A percentile compares a stretch with the other conserved stretches of the same genome.
These are phyloP conservation scores for Termitomyces sp. DNA, from an alignment of 768 basidiomycete species.

Conservation along the genomic window DNA sequence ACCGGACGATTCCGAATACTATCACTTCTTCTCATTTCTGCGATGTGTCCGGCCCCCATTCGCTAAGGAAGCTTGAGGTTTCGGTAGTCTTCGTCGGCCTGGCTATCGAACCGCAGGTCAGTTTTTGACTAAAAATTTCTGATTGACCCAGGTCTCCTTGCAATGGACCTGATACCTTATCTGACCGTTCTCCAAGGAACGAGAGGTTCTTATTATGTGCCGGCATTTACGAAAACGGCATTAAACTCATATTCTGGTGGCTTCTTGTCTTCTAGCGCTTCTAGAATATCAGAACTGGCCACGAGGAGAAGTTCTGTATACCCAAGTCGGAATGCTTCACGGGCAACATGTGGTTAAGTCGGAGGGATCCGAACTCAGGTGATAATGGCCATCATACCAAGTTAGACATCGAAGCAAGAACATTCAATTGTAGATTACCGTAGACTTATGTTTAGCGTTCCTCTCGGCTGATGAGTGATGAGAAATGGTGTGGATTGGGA, in stretches of 20 bases:
- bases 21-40: background rate
- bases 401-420: constrained; percentile 4
- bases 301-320: no score
- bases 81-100: background rate
- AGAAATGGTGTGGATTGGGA: background rate
- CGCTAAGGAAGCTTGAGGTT: background rate
- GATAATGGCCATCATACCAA: constrained; percentile 9
- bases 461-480: background rate
- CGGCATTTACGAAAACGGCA: background rate
- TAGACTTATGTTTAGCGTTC: background rate
- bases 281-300: background rate
- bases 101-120: background rate
- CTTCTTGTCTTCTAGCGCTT: background rate
- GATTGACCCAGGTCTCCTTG: background rate
- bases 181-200: background rate
- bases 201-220: background rate
- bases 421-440: background rate
- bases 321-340: background rate
- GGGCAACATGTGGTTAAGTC: background rate
- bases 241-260: background rate
- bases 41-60: background rate
- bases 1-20: background rate
- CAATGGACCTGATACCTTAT: background rate
- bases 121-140: background rate
- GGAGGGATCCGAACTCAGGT: background rate